Base-by-base conservation (phyloP, 2,329 filamentous ascomycete species). In the Kalmusia sp. region DNA sequence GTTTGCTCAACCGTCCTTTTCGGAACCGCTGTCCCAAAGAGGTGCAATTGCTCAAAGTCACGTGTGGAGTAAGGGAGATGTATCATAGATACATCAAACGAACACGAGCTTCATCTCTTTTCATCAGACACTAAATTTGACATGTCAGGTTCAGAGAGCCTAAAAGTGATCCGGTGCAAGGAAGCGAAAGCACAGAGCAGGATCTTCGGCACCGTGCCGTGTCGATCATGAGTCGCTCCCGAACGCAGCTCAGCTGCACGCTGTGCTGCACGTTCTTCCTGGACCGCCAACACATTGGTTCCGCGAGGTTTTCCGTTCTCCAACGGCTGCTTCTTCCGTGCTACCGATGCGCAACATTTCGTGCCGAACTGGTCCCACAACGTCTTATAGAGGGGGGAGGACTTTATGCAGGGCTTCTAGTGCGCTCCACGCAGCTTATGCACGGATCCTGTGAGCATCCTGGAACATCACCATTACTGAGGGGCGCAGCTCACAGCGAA, bases 131-230 rank as follows among this genome's bases (percentile, higher is more conserved):
- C 22, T 28, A 14, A 12, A 22, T 28, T 21, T 34, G 41, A 44
- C 22, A 25, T 19, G 17, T 7, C 19, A 33, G 44, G 33, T 28
- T 28, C 15, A 33, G 15, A 25, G 2, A n/a, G 21, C n/a, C 33
- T n/a, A 28, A 21, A 37, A 28, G 8, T 22, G 22, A 14, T n/a
- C 11, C 46, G 47, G 49, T 47, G 31, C 41, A 34, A 52, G 45
- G 40, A 55, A 35, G 57, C 33, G 40, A 37, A 28, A 47, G 44
- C 44, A 47, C 39, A 61, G 55, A 54, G 55, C 52, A 53, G 51
- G 61, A 57, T 60, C 55, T 43, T 50, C 55, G 59, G 53, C 52
- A 50, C 41, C 45, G 58, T 28, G 12, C 27, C 27, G 27, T 33
- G 44, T 37, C 44, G 44, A 47, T 47, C 44, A 28, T 30, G 44